These are phyloP conservation scores for Musa itinerans DNA, from an alignment of 176 grass and related monocot genomes.

Conservation along the genomic window DNA sequence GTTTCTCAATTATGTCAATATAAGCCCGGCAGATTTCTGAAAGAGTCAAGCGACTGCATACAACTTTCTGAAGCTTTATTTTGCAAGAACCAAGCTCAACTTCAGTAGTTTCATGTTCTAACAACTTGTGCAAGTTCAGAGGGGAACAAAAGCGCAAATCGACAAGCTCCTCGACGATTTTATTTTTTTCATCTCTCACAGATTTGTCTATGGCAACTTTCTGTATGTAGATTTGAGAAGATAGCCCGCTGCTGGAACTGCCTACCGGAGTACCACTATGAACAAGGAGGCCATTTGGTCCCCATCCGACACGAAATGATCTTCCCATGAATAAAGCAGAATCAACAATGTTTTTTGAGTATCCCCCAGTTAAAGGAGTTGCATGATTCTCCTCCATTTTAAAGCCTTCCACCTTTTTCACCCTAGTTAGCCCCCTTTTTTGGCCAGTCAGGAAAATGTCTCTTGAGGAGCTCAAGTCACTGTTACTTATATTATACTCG, in stretches of 20 bases:
- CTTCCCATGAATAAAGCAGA: slow-evolving; percentile 86
- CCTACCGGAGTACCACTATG: slow-evolving; percentile 68
- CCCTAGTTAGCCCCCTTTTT: slow-evolving; percentile 51
- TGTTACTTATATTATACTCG: slow-evolving; percentile 57
- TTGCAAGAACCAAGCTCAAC: slow-evolving; percentile 39
- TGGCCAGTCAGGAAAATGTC: slow-evolving; percentile 74
- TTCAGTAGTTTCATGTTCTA: slow-evolving; percentile 42
- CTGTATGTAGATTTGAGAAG: slow-evolving; percentile 74
- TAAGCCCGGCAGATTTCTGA: slow-evolving; percentile 73
- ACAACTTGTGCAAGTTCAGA: slow-evolving; percentile 63
- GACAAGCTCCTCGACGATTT: slow-evolving; percentile 47
- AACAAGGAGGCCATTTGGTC: slow-evolving; percentile 79
- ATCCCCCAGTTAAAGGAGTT: slow-evolving; percentile 60
- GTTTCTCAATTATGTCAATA: slow-evolving; percentile 72
- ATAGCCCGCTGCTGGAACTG: slow-evolving; percentile 42
- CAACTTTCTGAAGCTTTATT: slow-evolving; percentile 70
- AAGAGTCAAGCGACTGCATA: slow-evolving; percentile 48
- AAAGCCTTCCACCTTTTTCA: slow-evolving; percentile 80
- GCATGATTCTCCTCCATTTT: slow-evolving; percentile 58
- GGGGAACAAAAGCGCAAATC: slow-evolving; percentile 59
- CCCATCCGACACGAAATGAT: slow-evolving; percentile 92
- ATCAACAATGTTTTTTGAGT: slow-evolving; percentile 68
- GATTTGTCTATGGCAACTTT: slow-evolving; percentile 59
- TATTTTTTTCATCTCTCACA: slow-evolving; percentile 53
- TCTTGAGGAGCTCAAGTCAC: slow-evolving; percentile 38